Conservation (phyloP, 2,329 filamentous ascomycete genomes). For the Teratosphaeria pseudoeucalypti region DNA sequence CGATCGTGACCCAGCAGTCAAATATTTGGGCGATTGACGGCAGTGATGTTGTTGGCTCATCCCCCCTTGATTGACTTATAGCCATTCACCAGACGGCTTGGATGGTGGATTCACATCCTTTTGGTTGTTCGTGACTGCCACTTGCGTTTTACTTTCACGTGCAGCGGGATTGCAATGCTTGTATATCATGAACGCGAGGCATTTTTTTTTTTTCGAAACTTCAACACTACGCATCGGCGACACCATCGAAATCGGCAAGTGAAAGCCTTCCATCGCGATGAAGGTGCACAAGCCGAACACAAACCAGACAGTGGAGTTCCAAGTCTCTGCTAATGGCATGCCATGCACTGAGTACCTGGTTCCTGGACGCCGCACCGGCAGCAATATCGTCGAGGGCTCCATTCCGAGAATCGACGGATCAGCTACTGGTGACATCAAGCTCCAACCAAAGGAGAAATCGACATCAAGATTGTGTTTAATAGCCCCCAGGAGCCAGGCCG, state of each 20-base stretch:
- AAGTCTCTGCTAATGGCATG: slow-evolving; percentile 15
- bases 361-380: slow-evolving; percentile 18
- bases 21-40: too few species aligned
- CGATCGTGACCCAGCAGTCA: too few species aligned
- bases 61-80: too few species aligned
- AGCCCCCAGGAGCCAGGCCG: slow-evolving; percentile 5
- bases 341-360: slow-evolving; percentile 24
- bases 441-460: slow-evolving; percentile 6
- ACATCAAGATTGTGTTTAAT: slow-evolving; percentile 5
- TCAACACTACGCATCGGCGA: neutral
- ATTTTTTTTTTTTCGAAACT: neutral
- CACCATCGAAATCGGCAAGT: neutral
- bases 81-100: too few species aligned
- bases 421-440: slow-evolving; percentile 5
- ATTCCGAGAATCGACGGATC: slow-evolving; percentile 12
- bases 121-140: too few species aligned
- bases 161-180: too few species aligned
- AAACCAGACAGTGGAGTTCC: slow-evolving; percentile 25
- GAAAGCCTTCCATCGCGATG: neutral
- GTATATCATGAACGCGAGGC: too few species aligned
- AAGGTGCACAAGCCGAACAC: neutral
- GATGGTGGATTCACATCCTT: too few species aligned
- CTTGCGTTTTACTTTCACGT: too few species aligned
- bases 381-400: slow-evolving; percentile 16
- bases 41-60: too few species aligned